These are phyloP conservation scores for Kwoniella mangroviensis DNA, from an alignment of 768 basidiomycete genomes.

Conservation along the genomic window DNA sequence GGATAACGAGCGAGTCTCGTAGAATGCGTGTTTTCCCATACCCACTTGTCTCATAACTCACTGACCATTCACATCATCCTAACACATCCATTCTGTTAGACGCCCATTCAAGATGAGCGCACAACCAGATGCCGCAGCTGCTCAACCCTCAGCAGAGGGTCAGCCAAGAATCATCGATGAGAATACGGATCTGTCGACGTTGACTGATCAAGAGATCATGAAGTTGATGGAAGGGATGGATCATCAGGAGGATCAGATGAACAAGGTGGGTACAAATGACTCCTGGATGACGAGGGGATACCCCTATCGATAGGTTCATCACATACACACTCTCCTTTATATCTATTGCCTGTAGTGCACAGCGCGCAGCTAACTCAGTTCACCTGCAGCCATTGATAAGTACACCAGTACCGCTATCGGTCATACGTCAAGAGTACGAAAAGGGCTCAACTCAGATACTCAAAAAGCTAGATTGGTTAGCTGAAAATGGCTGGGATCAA, in stretches of 20 bases:
- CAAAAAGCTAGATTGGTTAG: constrained; percentile 75
- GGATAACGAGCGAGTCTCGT: too few relatives aligned
- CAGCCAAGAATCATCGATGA: constrained; percentile 49
- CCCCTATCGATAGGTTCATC: too few relatives aligned
- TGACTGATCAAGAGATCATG: constrained; percentile 58
- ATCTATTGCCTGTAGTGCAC: not conserved
- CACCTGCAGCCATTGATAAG: constrained; percentile 55
- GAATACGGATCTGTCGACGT: constrained; percentile 53
- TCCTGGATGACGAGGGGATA: too few relatives aligned
- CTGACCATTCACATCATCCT: not conserved
- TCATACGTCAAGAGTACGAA: constrained; percentile 54
- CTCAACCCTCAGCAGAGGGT: not conserved
- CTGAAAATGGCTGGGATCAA: constrained; percentile 66
- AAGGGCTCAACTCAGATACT: constrained; percentile 61
- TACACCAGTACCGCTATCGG: constrained; percentile 50
- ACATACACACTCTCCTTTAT: too few relatives aligned
- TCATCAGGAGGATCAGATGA: constrained; percentile 38
- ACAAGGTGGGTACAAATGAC: constrained; percentile 41
- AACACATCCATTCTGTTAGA: not conserved
- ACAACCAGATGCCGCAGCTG: not conserved
- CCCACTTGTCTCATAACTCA: not conserved
- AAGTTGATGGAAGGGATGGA: constrained; percentile 50
- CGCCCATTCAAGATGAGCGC: not conserved
- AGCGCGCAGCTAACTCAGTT: not conserved
- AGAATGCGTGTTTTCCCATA: not conserved